Evolutionary conservation across 1,284 basidiomycete genomes (phyloP), one percentile per base, ranked within the genome.

Genomic region (Moniliella sp.): DNA sequence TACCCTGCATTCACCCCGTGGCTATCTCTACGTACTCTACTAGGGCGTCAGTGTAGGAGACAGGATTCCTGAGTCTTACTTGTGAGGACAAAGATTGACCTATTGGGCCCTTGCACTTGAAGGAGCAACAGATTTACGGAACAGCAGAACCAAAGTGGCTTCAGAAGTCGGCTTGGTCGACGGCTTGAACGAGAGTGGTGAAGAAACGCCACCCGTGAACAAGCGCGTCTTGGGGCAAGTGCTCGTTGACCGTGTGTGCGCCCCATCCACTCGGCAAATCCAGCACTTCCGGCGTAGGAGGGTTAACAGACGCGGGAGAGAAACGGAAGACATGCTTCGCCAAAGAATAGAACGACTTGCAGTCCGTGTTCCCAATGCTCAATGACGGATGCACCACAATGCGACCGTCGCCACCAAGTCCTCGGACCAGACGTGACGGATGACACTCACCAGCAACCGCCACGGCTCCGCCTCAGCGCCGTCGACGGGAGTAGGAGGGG

Each of bases 211-310:
- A 63, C 7, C 63, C 61, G 28, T 59, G 61, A 25, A 66, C 55
- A 38, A 68, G 61, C 0, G 59, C 64, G 16, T 54, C 37, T 15
- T 50, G 56, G 17, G 34, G 31, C 38, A 35, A 42, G 64, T 67
- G 62, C 63, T 75, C 73, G 39, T 74, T 69, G 25, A 74, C 69
- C 1, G 76, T 76, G 54, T 78, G 77, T 51, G 61, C 8, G 52
- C 48, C 38, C 36, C 41, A 44, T 36, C 62, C 62, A n/a, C 61
- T 62, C 0, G 60, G 56, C 49, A 63, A 15, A 16, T 45, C 39
- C 8, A 23, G 21, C n/a, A n/a, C n/a, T n/a, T n/a, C n/a, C n/a
- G n/a, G n/a, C n/a, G n/a, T n/a, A n/a, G n/a, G n/a, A n/a, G 29
- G 29, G 17, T 18, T 36, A 31, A 16, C 31, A 8, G 41, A 46